These are phyloP conservation scores for Inonotus obliquus DNA, from an alignment of 1,284 basidiomycete genomes.

Conservation along the genomic window DNA sequence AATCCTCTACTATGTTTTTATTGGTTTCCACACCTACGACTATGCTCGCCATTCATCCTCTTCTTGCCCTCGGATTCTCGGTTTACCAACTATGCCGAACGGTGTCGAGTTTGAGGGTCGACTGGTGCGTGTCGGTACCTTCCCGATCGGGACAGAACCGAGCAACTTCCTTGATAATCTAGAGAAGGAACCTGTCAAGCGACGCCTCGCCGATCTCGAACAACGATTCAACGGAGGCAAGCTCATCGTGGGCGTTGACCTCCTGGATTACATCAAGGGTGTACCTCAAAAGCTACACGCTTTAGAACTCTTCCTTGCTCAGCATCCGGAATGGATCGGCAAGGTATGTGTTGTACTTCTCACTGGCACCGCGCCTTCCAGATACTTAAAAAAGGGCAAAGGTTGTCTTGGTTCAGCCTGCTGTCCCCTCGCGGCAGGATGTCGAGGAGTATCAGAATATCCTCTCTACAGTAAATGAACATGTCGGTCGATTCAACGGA, in stretches of 20 bases:
- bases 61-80: constrained; percentile 94
- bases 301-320: constrained; percentile 91
- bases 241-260: constrained; percentile 97
- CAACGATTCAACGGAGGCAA: constrained; percentile 93
- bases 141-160: constrained; percentile 98
- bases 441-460: constrained; percentile 99
- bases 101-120: constrained; percentile 95
- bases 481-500: constrained; percentile 97
- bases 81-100: constrained; percentile 96
- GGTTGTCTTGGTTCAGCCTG: constrained; percentile 95
- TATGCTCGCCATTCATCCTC: constrained; percentile 99
- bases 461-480: constrained; percentile 93
- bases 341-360: constrained; percentile 47
- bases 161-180: constrained; percentile 86
- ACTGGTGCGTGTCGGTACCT: constrained; percentile 95
- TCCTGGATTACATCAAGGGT: constrained; percentile 99
- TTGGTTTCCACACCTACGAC: constrained; percentile 99
- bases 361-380: constrained; percentile 1
- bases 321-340: constrained; percentile 99
- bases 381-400: constrained; percentile 27
- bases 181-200: constrained; percentile 71
- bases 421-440: constrained; percentile 95
- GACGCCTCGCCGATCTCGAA: constrained; percentile 78
- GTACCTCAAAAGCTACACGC: constrained; percentile 98
- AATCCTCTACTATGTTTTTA: constrained; percentile 92